A percentile compares a stretch with the other conserved stretches of the same genome.
phyloP scores from a whole-genome alignment of 2,329 filamentous ascomycete genomes.

The Amauroascus niger region DNA sequence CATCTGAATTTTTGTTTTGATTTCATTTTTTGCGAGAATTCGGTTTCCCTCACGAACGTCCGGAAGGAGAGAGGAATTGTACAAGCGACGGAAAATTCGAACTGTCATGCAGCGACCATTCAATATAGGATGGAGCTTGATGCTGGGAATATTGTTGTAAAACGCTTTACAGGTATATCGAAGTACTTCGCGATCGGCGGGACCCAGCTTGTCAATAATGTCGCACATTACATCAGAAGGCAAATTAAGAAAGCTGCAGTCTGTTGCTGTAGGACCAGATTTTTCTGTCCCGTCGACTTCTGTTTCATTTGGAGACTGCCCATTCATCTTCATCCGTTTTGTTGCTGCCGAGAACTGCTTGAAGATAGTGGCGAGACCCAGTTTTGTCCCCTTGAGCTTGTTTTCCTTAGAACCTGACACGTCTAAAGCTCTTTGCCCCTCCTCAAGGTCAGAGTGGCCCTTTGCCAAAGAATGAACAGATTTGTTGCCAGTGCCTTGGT shows the following conservation, averaged over 20 bases:
- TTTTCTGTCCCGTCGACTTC: neutral
- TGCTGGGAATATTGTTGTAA: neutral
- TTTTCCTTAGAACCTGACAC: neutral
- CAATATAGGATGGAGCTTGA: neutral
- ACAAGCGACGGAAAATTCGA: conserved; percentile 4
- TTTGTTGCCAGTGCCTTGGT: neutral
- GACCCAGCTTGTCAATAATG: conserved; percentile 18
- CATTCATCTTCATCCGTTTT: neutral
- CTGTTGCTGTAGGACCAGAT: neutral
- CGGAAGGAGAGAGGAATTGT: conserved; percentile 4
- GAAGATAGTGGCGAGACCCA: neutral
- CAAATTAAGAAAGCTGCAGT: neutral
- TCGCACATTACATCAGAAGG: conserved; percentile 7
- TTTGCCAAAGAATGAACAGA: neutral
- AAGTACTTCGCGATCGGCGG: conserved; percentile 21
- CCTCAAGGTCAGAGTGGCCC: neutral
- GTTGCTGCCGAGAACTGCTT: neutral
- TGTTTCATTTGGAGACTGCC: neutral
- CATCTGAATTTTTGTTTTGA: neutral
- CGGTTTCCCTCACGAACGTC: conserved; percentile 1
- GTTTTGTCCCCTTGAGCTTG: neutral
- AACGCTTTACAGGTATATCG: conserved; percentile 18
- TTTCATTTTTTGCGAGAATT: neutral
- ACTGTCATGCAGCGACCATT: neutral
- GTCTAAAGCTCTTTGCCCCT: neutral